Conservation (phyloP, 306 rosid genomes). For the Cucumis cinereus region DNA sequence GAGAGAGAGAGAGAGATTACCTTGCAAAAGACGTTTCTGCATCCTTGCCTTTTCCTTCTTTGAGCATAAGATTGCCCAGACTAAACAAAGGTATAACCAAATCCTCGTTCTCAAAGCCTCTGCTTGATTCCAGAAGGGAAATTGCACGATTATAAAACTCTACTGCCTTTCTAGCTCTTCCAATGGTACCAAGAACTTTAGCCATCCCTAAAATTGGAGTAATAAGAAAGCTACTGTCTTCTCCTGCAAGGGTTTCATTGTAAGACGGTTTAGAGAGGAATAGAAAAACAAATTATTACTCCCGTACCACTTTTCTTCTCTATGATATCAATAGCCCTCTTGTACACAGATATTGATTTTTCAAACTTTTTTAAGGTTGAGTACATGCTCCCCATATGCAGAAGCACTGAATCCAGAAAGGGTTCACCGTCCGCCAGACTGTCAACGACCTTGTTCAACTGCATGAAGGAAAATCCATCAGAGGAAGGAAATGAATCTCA, state of each 20-base stretch:
- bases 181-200: constrained; percentile 43
- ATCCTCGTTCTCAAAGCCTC: constrained; percentile 61
- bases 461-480: constrained; percentile 17
- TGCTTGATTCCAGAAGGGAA: constrained; percentile 50
- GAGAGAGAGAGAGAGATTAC: constrained; percentile 21
- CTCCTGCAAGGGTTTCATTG: constrained; percentile 31
- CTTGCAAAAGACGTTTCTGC: constrained; percentile 69
- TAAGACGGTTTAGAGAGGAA: neutral
- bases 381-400: constrained; percentile 95
- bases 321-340: constrained; percentile 58
- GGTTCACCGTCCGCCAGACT: constrained; percentile 52
- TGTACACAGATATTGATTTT: constrained; percentile 42
- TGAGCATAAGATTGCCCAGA: constrained; percentile 68
- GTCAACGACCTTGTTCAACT: constrained; percentile 66
- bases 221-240: constrained; percentile 45
- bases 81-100: constrained; percentile 66
- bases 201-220: constrained; percentile 73
- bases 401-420: constrained; percentile 56
- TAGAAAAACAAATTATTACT: neutral
- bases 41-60: constrained; percentile 55
- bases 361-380: constrained; percentile 48
- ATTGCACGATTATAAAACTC: constrained; percentile 43
- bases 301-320: constrained; percentile 51
- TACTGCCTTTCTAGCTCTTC: constrained; percentile 57
- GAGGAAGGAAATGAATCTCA: constrained; percentile 11